Conservation (phyloP, 129 eudicot species). For the Artemisia annua region DNA sequence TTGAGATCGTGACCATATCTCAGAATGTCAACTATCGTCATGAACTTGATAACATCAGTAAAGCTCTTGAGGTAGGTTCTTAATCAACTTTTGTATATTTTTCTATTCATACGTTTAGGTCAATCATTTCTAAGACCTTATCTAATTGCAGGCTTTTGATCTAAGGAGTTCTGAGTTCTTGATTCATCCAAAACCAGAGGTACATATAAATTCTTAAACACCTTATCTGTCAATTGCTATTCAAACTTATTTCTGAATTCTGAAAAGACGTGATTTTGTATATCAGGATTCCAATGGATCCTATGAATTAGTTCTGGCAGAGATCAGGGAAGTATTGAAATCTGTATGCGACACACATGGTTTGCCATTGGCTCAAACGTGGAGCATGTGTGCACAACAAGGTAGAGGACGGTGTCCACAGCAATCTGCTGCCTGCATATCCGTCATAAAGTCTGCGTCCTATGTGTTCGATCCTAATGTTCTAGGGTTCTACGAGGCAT, state of each 20-base stretch:
- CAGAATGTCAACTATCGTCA: background rate
- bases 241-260: background rate
- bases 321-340: conserved; percentile 46
- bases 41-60: background rate
- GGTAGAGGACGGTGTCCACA: conserved; percentile 41
- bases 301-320: conserved; percentile 40
- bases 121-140: conserved; percentile 4
- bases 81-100: conserved; percentile 3
- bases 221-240: conserved; percentile 2
- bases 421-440: conserved; percentile 39
- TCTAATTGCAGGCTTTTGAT: conserved; percentile 57
- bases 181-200: conserved; percentile 45
- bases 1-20: background rate
- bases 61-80: background rate
- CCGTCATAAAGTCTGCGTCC: conserved; percentile 47
- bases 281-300: conserved; percentile 37
- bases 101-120: background rate
- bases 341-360: conserved; percentile 42
- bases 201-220: conserved; percentile 10
- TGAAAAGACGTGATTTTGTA: conserved; percentile 1
- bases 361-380: conserved; percentile 68
- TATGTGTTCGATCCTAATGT: conserved; percentile 45
- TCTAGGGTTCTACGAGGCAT: conserved; percentile 51
- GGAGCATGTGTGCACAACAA: conserved; percentile 59
- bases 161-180: conserved; percentile 36